Percentiles rank a stretch among this genome's conserved stretches.
Evolutionary conservation across 2,329 filamentous ascomycete genomes (phyloP).

Genomic region (Apiospora phragmitis): DNA sequence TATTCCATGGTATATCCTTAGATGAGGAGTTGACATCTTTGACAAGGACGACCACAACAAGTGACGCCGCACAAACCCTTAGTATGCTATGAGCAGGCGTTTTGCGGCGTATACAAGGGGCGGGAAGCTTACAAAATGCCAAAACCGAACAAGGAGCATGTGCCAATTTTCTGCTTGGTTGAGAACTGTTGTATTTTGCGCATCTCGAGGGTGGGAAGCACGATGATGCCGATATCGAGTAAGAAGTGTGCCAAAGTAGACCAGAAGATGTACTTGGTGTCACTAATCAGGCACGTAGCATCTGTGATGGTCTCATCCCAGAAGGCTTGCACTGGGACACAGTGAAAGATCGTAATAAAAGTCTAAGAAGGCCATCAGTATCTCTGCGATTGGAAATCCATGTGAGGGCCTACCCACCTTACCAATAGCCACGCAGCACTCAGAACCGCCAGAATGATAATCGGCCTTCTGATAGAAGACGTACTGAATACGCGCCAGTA

Average conservation of each 20-base stretch:
- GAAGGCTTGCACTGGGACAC: constrained; percentile 33
- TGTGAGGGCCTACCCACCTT: background rate
- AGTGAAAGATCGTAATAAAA: constrained; percentile 34
- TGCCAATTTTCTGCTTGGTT: constrained; percentile 28
- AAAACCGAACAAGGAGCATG: constrained; percentile 30
- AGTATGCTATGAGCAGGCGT: background rate
- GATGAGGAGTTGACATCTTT: constrained; percentile 23
- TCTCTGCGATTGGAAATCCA: background rate
- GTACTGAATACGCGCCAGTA: constrained; percentile 15
- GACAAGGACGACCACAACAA: constrained; percentile 28
- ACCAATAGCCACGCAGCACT: constrained; percentile 8
- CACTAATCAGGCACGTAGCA: constrained; percentile 30
- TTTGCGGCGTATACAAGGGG: background rate
- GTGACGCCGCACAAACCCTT: constrained; percentile 29
- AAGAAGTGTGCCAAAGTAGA: constrained; percentile 32
- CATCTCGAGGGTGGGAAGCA: constrained; percentile 33
- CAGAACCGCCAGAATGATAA: constrained; percentile 2
- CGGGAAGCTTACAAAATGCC: constrained; percentile 25
- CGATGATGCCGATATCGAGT: constrained; percentile 33
- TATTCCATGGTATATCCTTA: constrained; percentile 26
- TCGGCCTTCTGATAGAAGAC: constrained; percentile 11
- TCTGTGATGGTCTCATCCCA: constrained; percentile 30
- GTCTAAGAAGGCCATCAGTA: constrained; percentile 15
- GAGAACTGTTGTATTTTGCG: constrained; percentile 30
- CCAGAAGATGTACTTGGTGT: constrained; percentile 33